These are phyloP conservation scores for Solanum appendiculatum DNA, from an alignment of 257 asterid genomes.

Conservation along the genomic window DNA sequence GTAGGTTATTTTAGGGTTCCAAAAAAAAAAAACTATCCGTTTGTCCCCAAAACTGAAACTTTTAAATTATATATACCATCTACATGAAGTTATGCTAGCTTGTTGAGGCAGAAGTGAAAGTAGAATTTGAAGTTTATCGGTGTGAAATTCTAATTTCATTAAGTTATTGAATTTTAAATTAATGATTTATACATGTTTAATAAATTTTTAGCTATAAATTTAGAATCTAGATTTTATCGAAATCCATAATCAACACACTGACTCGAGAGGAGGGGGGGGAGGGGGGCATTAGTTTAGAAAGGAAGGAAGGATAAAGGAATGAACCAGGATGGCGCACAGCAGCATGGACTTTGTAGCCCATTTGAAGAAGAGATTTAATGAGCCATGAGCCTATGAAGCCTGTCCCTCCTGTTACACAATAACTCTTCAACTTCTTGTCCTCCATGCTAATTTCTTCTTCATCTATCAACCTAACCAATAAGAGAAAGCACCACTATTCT, in stretches of 20 bases:
- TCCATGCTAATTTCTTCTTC: neutral
- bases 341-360: constrained; percentile 52
- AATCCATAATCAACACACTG: too few relatives aligned
- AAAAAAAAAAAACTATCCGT: too few relatives aligned
- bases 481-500: neutral
- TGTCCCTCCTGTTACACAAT: constrained; percentile 83
- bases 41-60: too few relatives aligned
- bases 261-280: neutral
- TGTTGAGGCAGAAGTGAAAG: too few relatives aligned
- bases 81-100: neutral
- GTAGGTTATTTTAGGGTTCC: too few relatives aligned
- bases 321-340: constrained; percentile 18
- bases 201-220: too few relatives aligned
- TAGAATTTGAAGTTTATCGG: too few relatives aligned
- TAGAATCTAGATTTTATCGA: too few relatives aligned
- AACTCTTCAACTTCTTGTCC: constrained; percentile 5
- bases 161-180: too few relatives aligned
- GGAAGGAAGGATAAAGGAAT: too few relatives aligned
- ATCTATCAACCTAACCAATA: neutral
- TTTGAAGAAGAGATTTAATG: constrained; percentile 54
- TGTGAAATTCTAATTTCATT: too few relatives aligned
- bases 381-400: constrained; percentile 96
- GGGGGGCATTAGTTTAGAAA: neutral
- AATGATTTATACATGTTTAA: too few relatives aligned
- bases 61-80: neutral